Evolutionary conservation across 257 asterid genomes (phyloP), one percentile per base, ranked within the genome.

Genomic region (Penstemon davidsonii): DNA sequence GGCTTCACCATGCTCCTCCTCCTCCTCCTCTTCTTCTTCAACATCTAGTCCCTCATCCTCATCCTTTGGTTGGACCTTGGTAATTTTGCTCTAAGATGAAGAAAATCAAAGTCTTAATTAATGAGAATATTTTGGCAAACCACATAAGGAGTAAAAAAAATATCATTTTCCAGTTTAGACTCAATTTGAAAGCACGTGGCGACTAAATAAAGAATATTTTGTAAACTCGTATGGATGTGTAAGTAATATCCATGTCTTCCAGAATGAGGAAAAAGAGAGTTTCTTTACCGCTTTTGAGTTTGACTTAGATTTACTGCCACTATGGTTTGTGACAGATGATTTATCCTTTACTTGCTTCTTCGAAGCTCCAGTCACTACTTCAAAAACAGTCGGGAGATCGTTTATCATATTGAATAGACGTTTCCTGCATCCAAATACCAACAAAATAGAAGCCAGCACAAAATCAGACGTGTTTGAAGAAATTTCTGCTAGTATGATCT

Each of bases 371-470:
- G 88, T 85, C 49, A 91, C 97, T 55, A 86, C 87, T 66, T 91
- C 97, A 77, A 83, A 88, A 56, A 91, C 76, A 25, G 96, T 88
- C 5, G 96, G 96, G 66, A 83, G 86, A 15, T 91, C 97, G 69
- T 88, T 91, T 66, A 91, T 88, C 96, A 86, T 64, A 73, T 74
- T 80, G 81, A 88, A 91, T 53, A 91, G 88, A 46, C 88, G 88
- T 68, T 83, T 88, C 88, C 97, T 91, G 92, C 78, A 80, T 56
- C 76, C 72, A 71, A 62, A 74, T 56, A 72, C 59, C 63, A 61
- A 33, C 8, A 67, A 72, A 47, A 72, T 18, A 65, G 72, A 66
- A 55, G 41, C 72, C 43, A 66, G 52, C 51, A 49, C 46, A 37
- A 57, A 76, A 65, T 40, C 8, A 69, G 65, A 68, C 25, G 43